Percentiles rank a stretch among this genome's conserved stretches.
Conservation (phyloP, 495 filamentous ascomycete species). For the Bombardia bombarda region DNA sequence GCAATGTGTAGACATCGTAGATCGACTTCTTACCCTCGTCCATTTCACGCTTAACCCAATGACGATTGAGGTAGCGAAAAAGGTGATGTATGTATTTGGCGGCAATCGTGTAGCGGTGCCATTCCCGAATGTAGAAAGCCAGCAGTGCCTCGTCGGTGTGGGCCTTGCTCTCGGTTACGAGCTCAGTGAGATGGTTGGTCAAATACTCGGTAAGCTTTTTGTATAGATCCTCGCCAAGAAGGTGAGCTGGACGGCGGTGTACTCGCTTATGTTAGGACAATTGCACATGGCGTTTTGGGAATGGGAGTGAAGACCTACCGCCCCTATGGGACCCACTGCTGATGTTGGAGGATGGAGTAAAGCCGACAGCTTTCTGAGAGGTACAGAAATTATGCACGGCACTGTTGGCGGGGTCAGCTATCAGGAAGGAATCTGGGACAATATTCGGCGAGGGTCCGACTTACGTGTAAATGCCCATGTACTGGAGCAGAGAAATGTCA, state of each 20-base stretch:
- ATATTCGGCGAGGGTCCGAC: conserved; percentile 29
- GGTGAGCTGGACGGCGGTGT: conserved; percentile 81
- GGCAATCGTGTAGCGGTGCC: conserved; percentile 89
- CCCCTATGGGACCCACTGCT: conserved; percentile 61
- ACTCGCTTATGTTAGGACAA: no score
- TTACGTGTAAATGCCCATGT: conserved; percentile 96
- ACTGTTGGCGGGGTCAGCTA: no score
- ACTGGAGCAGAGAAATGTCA: conserved; percentile 34
- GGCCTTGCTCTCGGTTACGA: conserved; percentile 59
- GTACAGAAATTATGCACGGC: conserved; percentile 99
- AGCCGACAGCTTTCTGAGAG: conserved; percentile 78
- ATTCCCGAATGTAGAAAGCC: conserved; percentile 93
- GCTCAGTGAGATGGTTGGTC: conserved; percentile 57
- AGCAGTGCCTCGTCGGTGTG: conserved; percentile 88
- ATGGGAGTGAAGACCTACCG: conserved; percentile 45
- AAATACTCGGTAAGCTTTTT: conserved; percentile 81
- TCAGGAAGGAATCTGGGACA: no score
- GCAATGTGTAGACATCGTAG: conserved; percentile 95
- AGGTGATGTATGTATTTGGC: conserved; percentile 96
- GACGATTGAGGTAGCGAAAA: conserved; percentile 93
- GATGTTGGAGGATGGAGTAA: conserved; percentile 20
- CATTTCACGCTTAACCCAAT: conserved; percentile 99
- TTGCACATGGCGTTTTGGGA: no score
- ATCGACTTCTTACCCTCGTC: conserved; percentile 98
- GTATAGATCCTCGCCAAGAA: conserved; percentile 95